Evolutionary conservation across 352 stramenopile genomes (phyloP).

Genomic region (Phytophthora cactorum): DNA sequence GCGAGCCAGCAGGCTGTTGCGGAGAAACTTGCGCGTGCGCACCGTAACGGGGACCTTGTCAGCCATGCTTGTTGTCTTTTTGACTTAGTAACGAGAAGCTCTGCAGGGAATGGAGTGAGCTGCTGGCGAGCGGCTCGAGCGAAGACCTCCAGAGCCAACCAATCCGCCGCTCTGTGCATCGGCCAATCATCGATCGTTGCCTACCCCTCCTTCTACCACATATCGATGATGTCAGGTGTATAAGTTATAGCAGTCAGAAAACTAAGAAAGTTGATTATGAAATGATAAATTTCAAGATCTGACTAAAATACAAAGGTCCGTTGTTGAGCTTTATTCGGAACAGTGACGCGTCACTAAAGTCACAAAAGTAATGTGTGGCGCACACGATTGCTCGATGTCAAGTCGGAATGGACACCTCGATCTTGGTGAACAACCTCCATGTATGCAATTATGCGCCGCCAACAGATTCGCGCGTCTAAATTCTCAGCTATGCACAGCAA

Average conservation of each 20-base stretch:
- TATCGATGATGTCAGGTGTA: conserved; percentile 9
- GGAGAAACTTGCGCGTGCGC: conserved; percentile 99
- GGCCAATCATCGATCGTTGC: conserved; percentile 47
- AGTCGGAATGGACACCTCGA: neutral
- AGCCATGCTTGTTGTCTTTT: conserved; percentile 88
- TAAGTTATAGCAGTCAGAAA: neutral
- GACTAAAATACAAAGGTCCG: neutral
- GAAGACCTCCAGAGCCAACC: conserved; percentile 76
- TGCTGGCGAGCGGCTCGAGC: conserved; percentile 15
- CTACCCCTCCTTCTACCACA: neutral
- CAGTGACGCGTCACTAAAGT: conserved; percentile 21
- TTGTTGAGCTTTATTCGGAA: neutral
- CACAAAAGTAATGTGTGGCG: neutral
- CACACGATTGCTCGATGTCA: neutral
- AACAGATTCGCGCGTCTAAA: conserved; percentile 30
- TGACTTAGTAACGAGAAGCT: conserved; percentile 63
- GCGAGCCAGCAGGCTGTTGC: conserved; percentile 97
- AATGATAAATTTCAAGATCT: neutral
- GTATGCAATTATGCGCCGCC: conserved; percentile 18
- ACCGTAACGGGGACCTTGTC: conserved; percentile 96
- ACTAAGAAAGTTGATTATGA: neutral
- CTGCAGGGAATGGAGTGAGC: conserved; percentile 70
- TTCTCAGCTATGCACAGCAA: conserved; percentile 22
- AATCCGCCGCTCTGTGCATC: conserved; percentile 53
- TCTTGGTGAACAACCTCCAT: conserved; percentile 1